Evolutionary conservation across 2,329 filamentous ascomycete species (phyloP).

Genomic region (Aspergillus eucalypticola): DNA sequence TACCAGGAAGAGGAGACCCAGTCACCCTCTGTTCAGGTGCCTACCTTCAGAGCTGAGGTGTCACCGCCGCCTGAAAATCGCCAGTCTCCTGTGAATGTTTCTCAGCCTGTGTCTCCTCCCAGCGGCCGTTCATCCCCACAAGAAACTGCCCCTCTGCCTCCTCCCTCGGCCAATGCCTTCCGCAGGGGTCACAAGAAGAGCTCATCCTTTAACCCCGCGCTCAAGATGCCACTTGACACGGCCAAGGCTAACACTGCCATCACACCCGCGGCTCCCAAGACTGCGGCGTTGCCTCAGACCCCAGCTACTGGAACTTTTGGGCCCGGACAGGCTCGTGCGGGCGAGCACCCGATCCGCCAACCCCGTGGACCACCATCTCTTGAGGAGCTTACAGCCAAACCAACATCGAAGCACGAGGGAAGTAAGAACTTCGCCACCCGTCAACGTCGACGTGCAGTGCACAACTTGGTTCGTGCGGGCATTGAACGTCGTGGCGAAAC

Average conservation of each 20-base stretch:
- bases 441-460: conserved; percentile 85
- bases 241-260: conserved; percentile 53
- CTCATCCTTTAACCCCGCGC: conserved; percentile 65
- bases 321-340: conserved; percentile 86
- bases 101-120: conserved; percentile 64
- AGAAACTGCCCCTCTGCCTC: conserved; percentile 72
- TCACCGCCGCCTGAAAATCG: conserved; percentile 72
- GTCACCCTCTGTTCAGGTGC: conserved; percentile 55
- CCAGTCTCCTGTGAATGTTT: conserved; percentile 58
- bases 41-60: conserved; percentile 74
- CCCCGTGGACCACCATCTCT: conserved; percentile 88
- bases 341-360: conserved; percentile 91
- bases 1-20: conserved; percentile 42
- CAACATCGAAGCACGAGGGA: conserved; percentile 88
- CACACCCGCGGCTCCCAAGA: conserved; percentile 68
- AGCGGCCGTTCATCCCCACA: conserved; percentile 69
- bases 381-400: conserved; percentile 86
- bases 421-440: conserved; percentile 96
- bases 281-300: conserved; percentile 75
- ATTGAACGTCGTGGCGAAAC: conserved; percentile 76
- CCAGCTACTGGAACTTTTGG: conserved; percentile 84
- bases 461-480: conserved; percentile 87
- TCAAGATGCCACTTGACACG: conserved; percentile 48
- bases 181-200: conserved; percentile 92
- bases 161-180: conserved; percentile 87